Conservation (phyloP, 495 filamentous ascomycete genomes). For the Talaromyces ruber region DNA sequence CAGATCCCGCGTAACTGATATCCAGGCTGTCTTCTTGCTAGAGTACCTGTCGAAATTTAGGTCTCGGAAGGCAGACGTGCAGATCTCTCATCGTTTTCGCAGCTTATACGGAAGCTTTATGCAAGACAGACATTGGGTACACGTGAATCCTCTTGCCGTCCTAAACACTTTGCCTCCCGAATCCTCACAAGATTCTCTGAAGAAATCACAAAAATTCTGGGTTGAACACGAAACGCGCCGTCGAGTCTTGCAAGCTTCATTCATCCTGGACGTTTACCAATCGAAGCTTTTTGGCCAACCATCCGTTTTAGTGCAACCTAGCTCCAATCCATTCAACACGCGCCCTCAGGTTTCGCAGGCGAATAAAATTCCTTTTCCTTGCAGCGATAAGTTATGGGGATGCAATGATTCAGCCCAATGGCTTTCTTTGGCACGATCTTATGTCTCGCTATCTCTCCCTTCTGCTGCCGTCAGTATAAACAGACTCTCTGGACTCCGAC, state of each 20-base stretch:
- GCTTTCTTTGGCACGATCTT: slow-evolving; percentile 5
- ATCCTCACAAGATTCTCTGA: neutral
- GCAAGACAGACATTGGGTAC: slow-evolving; percentile 8
- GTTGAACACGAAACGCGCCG: slow-evolving; percentile 26
- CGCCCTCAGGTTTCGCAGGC: neutral
- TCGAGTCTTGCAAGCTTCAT: slow-evolving; percentile 13
- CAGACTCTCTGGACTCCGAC: neutral
- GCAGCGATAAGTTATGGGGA: slow-evolving; percentile 11
- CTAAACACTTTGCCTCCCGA: slow-evolving; percentile 2
- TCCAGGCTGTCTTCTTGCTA: slow-evolving; percentile 14
- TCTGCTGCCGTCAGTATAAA: neutral
- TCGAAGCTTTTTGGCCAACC: slow-evolving; percentile 11
- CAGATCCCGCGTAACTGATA: slow-evolving; percentile 12
- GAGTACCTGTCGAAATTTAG: slow-evolving; percentile 12
- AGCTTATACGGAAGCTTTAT: slow-evolving; percentile 11
- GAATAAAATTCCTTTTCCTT: slow-evolving; percentile 11
- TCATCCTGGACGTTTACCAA: slow-evolving; percentile 12
- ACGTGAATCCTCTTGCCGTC: slow-evolving; percentile 7
- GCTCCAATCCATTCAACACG: neutral
- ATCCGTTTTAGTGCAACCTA: slow-evolving; percentile 6
- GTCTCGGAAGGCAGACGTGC: slow-evolving; percentile 10
- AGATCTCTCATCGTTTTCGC: slow-evolving; percentile 10
- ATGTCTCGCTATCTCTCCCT: slow-evolving; percentile 5
- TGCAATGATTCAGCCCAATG: slow-evolving; percentile 7
- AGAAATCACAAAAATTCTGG: slow-evolving; percentile 35